Evolutionary conservation across 352 stramenopile genomes (phyloP).

Genomic region (Elongisporangium senticosum): DNA sequence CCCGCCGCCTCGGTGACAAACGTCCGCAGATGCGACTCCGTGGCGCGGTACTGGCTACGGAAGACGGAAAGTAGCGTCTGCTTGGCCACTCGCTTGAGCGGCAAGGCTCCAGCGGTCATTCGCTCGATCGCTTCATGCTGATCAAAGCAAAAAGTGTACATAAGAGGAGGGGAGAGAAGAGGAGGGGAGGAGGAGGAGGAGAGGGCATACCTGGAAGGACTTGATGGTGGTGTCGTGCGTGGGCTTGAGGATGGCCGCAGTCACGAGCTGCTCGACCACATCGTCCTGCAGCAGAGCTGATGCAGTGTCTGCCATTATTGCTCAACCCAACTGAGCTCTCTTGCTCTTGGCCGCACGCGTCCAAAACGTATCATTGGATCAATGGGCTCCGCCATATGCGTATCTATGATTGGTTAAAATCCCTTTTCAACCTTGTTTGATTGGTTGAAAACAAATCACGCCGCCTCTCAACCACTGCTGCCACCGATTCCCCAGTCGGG

Average conservation of each 20-base stretch:
- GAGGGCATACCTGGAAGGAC: constrained; percentile 36
- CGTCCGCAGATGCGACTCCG: constrained; percentile 45
- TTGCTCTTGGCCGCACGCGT: not conserved
- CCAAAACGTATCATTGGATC: not conserved
- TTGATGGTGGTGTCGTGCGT: constrained; percentile 48
- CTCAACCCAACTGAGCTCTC: not conserved
- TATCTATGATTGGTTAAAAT: not conserved
- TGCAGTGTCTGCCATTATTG: not conserved
- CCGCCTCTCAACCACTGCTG: not conserved
- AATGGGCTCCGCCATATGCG: not conserved
- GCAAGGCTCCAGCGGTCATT: constrained; percentile 44
- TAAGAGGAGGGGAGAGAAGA: not conserved
- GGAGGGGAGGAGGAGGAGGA: not conserved
- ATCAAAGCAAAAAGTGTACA: not conserved
- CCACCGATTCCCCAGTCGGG: constrained; percentile 1
- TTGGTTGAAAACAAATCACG: not conserved
- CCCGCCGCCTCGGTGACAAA: constrained; percentile 32
- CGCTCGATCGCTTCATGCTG: constrained; percentile 64
- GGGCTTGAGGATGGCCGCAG: constrained; percentile 42
- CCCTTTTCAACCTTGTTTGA: not conserved
- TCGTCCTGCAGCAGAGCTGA: constrained; percentile 30
- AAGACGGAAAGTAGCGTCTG: constrained; percentile 50
- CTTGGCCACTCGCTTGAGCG: constrained; percentile 61
- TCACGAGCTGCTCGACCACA: constrained; percentile 57
- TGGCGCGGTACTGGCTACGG: constrained; percentile 47